phyloP scores from a whole-genome alignment of 345 rosid species.

The Linum lewisii region DNA sequence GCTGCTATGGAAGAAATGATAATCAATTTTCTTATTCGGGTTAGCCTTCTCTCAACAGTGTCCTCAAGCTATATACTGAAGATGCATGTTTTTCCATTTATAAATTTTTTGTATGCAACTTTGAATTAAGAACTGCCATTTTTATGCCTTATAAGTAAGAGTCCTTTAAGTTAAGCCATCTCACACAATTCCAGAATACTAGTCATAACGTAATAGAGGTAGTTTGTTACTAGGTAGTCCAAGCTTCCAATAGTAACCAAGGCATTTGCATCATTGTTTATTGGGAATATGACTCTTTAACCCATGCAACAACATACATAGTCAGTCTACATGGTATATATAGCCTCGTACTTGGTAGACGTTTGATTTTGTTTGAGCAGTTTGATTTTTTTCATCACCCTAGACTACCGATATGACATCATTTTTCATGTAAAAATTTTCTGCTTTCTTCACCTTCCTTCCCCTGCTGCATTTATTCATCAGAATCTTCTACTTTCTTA shows the following conservation, averaged over 20 bases:
- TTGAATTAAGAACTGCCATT: background rate
- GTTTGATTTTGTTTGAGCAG: no score
- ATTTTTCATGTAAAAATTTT: no score
- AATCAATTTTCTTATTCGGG: conserved; percentile 92
- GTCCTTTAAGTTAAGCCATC: background rate
- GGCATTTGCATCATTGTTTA: background rate
- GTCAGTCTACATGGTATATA: no score
- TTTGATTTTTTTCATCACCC: no score
- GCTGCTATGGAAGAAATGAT: conserved; percentile 99
- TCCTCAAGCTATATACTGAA: conserved; percentile 7
- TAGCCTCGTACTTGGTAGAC: no score
- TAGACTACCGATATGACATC: no score
- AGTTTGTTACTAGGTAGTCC: background rate
- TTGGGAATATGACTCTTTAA: no score
- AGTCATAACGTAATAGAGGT: background rate
- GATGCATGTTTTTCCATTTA: background rate
- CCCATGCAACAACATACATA: no score
- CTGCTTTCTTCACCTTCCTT: no score
- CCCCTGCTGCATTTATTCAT: no score
- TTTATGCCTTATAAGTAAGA: background rate
- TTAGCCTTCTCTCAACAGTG: conserved; percentile 35
- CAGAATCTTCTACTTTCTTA: background rate
- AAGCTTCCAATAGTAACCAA: background rate
- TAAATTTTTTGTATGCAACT: background rate
- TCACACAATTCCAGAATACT: background rate